Evolutionary conservation across 768 basidiomycete species (phyloP).

Genomic region (Panellus pusillus): DNA sequence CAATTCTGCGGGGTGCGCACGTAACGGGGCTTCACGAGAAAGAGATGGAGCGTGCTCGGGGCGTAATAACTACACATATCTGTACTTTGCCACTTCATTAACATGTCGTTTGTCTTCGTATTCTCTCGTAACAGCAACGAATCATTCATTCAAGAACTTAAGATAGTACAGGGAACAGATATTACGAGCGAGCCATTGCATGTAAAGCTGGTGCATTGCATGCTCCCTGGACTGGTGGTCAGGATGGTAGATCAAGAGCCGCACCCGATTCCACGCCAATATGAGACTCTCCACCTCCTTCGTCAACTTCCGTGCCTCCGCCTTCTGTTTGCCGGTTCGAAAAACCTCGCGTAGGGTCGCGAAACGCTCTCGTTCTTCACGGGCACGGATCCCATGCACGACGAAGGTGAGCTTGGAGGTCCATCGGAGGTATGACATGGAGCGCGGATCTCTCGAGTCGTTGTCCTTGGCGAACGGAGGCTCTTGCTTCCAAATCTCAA

Average conservation of each 20-base stretch:
- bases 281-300: background rate
- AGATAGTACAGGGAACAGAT: background rate
- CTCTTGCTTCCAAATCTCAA: background rate
- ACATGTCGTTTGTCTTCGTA: too few species aligned
- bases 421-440: background rate
- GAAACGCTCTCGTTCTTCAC: background rate
- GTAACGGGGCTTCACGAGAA: background rate
- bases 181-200: background rate
- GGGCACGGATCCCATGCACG: background rate
- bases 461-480: constrained; percentile 1
- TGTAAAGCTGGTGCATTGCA: background rate
- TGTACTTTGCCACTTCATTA: background rate
- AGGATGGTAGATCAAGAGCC: background rate
- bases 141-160: background rate
- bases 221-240: background rate
- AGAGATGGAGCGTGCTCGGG: background rate
- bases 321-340: background rate
- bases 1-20: constrained; percentile 5
- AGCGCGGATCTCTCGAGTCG: background rate
- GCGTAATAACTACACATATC: background rate
- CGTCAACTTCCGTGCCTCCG: background rate
- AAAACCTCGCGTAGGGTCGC: background rate
- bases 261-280: background rate
- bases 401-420: background rate
- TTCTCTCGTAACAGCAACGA: too few species aligned